Evolutionary conservation across 345 rosid genomes (phyloP), one percentile per base, ranked within the genome.

Genomic region (Arabis alpina): DNA sequence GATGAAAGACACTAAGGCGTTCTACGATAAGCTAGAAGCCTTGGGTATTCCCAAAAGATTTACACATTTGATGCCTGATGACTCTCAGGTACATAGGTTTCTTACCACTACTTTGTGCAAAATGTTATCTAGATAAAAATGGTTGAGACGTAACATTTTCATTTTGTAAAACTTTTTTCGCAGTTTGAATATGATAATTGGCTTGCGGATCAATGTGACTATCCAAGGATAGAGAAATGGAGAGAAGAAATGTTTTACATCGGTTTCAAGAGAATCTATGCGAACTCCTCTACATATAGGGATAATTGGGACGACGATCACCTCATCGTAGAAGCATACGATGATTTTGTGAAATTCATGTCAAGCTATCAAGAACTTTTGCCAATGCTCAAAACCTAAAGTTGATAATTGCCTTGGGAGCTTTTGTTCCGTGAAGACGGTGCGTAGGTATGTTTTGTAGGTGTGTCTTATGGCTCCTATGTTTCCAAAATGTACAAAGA

Each of bases 261-360:
- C 0, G 47, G 68, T 42, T 42, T 58, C 30, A 66, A 80, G 64
- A 76, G 49, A 7, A 57, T 2, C 15, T 68, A 75, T 2, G 32
- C 40, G 9, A 69, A 76, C 2, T 85, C 86, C 11, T 79, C 80
- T 23, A 80, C 82, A 5, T 87, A 82, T 39, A 77, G 92, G 2
- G 95, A 90, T 42, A 77, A 80, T 60, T 87, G 88, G 92, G 89
- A 80, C 9, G 96, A 83, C 61, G 70, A 89, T 41, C 66, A 82
- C 67, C 78, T 82, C 77, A 56, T 85, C 55, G 53, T 54, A 34
- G 79, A 79, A 80, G 88, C 93, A 12, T 57, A 75, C 13, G 66
- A 83, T 54, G 92, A 90, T 71, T 82, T 88, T 23, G 53, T 59
- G 11, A 80, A 78, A 27, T 66, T 45, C 70, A 51, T 69, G 62